A percentile compares a stretch with the other conserved stretches of the same genome.
phyloP scores from a whole-genome alignment of 352 stramenopile species.

The Detonula confervacea region DNA sequence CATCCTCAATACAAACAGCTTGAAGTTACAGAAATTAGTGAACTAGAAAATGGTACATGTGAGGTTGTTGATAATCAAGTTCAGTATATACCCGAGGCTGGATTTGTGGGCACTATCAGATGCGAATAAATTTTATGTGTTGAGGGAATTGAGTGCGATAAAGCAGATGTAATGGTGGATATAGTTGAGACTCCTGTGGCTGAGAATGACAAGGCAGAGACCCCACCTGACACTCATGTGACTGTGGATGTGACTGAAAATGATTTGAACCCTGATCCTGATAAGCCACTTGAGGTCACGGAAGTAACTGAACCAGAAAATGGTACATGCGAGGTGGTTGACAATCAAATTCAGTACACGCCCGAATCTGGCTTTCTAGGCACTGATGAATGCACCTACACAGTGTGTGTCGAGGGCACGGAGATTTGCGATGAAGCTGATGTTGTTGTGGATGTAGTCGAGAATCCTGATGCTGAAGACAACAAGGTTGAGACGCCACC shows the following conservation, averaged over 20 bases:
- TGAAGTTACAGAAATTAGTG: neutral
- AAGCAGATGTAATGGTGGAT: constrained; percentile 5
- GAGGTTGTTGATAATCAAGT: constrained; percentile 8
- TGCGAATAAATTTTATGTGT: constrained; percentile 24
- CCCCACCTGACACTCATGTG: constrained; percentile 4
- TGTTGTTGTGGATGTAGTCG: no score
- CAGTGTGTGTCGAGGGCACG: no score
- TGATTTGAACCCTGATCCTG: neutral
- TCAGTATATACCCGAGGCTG: constrained; percentile 3
- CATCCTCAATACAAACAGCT: neutral
- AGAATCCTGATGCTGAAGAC: no score
- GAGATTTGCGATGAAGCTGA: no score
- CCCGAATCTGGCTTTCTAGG: no score
- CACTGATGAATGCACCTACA: no score
- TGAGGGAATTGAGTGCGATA: constrained; percentile 25
- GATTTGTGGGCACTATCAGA: constrained; percentile 10
- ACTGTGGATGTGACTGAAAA: constrained; percentile 22
- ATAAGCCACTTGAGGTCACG: constrained; percentile 8
- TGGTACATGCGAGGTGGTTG: no score
- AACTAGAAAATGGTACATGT: constrained; percentile 21
- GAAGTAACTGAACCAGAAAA: no score
- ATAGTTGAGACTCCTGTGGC: neutral
- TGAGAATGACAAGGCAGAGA: constrained; percentile 19
- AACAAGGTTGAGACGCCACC: no score
- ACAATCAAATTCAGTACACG: no score